phyloP scores from a whole-genome alignment of 1,284 basidiomycete genomes.

The Cryptococcus depauperatus region DNA sequence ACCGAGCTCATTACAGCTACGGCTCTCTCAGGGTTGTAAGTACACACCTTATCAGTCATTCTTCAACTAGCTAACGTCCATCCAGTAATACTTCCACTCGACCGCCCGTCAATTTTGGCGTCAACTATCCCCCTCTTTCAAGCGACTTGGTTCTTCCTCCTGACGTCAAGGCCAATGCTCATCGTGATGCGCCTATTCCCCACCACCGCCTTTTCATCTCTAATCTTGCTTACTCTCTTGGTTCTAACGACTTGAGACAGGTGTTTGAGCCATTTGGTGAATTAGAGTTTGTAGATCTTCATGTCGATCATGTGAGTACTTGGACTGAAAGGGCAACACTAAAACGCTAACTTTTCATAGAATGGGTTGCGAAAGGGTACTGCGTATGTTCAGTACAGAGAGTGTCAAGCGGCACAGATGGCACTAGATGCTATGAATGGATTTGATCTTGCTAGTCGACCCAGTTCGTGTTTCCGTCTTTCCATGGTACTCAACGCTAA shows the following conservation, averaged over 20 bases:
- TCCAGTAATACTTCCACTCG: not conserved
- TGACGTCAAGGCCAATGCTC: conserved; percentile 40
- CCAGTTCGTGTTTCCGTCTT: conserved; percentile 50
- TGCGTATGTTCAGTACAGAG: conserved; percentile 94
- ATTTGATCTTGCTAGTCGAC: conserved; percentile 90
- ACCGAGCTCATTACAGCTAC: not conserved
- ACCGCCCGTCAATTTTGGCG: conserved; percentile 14
- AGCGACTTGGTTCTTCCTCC: conserved; percentile 29
- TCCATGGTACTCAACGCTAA: not conserved
- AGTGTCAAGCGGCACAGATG: conserved; percentile 84
- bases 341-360: conserved; percentile 15
- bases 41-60: not conserved
- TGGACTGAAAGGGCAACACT: no score
- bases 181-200: conserved; percentile 46
- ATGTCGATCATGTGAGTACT: conserved; percentile 56
- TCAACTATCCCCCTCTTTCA: conserved; percentile 33
- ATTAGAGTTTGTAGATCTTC: conserved; percentile 95
- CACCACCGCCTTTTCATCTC: conserved; percentile 83
- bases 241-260: conserved; percentile 90
- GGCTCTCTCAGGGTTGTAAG: not conserved
- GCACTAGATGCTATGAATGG: conserved; percentile 97
- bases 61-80: not conserved
- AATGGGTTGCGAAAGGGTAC: conserved; percentile 96
- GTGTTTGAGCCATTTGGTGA: conserved; percentile 98
- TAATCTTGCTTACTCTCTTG: conserved; percentile 91